A percentile compares a stretch with the other conserved stretches of the same genome.
These are phyloP conservation scores for Sporothrix variecibatus DNA, from an alignment of 2,329 filamentous ascomycete genomes.

Conservation along the genomic window DNA sequence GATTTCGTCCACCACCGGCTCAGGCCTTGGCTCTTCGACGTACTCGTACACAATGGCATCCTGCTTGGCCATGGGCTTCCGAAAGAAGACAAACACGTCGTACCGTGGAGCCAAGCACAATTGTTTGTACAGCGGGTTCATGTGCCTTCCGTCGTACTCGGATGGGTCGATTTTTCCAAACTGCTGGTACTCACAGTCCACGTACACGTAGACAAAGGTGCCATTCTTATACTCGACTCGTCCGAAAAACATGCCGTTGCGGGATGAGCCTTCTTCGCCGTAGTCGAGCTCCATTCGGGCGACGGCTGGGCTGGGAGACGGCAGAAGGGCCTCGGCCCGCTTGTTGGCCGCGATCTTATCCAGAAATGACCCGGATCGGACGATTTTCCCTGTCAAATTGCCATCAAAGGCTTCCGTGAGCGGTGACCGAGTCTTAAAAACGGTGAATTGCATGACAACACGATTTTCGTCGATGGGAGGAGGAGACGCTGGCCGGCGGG, in stretches of 20 bases:
- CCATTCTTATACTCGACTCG: conserved; percentile 13
- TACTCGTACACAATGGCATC: conserved; percentile 11
- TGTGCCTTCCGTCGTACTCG: conserved; percentile 15
- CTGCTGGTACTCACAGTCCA: conserved; percentile 28
- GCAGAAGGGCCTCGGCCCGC: conserved; percentile 15
- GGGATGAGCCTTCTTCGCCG: conserved; percentile 4
- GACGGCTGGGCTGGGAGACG: background rate
- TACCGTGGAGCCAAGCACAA: conserved; percentile 21
- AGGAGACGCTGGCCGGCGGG: background rate
- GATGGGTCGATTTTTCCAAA: conserved; percentile 26
- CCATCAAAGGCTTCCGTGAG: background rate
- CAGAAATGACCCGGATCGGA: conserved; percentile 26
- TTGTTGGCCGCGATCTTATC: conserved; percentile 29
- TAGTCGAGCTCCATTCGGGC: conserved; percentile 25
- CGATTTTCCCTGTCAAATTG: conserved; percentile 4
- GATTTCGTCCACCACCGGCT: background rate
- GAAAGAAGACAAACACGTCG: conserved; percentile 29
- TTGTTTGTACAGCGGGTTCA: conserved; percentile 17
- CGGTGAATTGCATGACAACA: conserved; percentile 28
- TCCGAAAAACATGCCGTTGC: conserved; percentile 31
- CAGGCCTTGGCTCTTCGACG: conserved; percentile 15
- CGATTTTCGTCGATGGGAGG: conserved; percentile 16
- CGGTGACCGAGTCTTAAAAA: conserved; percentile 26
- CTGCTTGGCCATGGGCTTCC: background rate
- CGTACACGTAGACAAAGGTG: conserved; percentile 24